Base-by-base conservation (phyloP, 495 filamentous ascomycete species). In the Talaromyces trachyspermus region DNA sequence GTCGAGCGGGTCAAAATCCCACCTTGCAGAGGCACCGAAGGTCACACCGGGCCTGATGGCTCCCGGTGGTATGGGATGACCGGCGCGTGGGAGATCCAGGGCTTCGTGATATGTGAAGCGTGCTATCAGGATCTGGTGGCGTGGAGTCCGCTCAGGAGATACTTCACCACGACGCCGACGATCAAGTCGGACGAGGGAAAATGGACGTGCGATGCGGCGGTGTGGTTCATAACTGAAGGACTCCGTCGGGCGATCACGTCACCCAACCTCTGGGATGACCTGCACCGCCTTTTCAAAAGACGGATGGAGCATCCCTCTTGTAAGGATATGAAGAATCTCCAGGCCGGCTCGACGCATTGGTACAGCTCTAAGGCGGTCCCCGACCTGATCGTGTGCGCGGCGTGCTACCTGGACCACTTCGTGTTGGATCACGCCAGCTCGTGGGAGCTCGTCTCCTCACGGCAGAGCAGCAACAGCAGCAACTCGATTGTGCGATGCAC, bases 131-230 rank as follows among this genome's bases (percentile, higher is more conserved):
- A 36, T 18, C 33, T 36, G 15, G 33, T 36, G 15, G 15, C 15
- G 33, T 36, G 33, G 33, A 36, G 14, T 36, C 33, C 15, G 15
- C 33, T 36, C 15, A 36, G 33, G 15, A 36, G 10, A 5, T 36
- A 36, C 33, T 36, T 36, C 33, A 14, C 33, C 33, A 36, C 33
- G 33, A 19, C 33, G 33, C 33, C 12, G 15, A 36, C 15, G 14
- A 36, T 36, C 33, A 36, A 36, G 2, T 36, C 15, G 15, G 33
- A 36, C 4, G 15, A 36, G 33, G 14, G 15, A 5, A 17, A 5
- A 36, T 36, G 33, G 33, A 36, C 33, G 14, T 36, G 33, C 33
- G 33, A 36, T 36, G 33, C 33, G 33, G 33, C 15, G 33, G 33
- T 36, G 33, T 1, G 8, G 33, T 17, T 36, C 15, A 36, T 36